Conservation (phyloP, 1,284 basidiomycete species). For the Naganishia liquefaciens region DNA sequence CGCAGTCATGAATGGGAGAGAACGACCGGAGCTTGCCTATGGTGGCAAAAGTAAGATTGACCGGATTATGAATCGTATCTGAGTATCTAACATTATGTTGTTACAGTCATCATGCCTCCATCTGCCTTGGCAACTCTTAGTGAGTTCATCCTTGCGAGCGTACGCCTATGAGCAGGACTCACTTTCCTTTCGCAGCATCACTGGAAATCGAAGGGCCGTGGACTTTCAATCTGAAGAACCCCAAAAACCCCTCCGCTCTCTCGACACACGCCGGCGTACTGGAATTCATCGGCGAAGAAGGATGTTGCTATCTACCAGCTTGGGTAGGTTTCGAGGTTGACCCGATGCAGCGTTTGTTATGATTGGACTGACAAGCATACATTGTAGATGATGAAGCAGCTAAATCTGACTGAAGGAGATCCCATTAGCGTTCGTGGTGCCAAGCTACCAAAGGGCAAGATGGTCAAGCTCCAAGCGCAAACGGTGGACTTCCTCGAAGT, state of each 20-base stretch:
- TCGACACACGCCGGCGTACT: constrained; percentile 92
- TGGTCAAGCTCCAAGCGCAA: constrained; percentile 97
- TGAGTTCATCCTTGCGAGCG: constrained; percentile 44
- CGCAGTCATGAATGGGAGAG: constrained; percentile 51
- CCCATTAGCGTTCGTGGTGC: constrained; percentile 87
- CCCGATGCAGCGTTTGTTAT: too few species aligned
- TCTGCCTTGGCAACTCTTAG: constrained; percentile 86
- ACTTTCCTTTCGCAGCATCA: constrained; percentile 56
- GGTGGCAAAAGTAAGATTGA: constrained; percentile 89
- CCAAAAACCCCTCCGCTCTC: constrained; percentile 76
- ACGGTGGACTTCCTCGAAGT: constrained; percentile 89
- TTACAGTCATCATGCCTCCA: constrained; percentile 90
- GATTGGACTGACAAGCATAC: background rate
- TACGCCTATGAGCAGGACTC: background rate
- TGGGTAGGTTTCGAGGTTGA: constrained; percentile 62
- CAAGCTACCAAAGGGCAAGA: constrained; percentile 86
- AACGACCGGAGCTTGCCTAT: constrained; percentile 57
- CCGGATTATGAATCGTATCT: background rate
- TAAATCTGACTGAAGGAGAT: constrained; percentile 86
- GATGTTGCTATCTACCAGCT: constrained; percentile 89
- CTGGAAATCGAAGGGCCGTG: constrained; percentile 91
- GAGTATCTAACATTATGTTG: constrained; percentile 28
- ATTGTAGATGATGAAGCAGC: constrained; percentile 87
- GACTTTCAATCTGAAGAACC: constrained; percentile 94
- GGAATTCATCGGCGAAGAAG: constrained; percentile 98